Evolutionary conservation across 192 early-diverging fungal genomes (phyloP).

Genomic region (Linnemannia schmuckeri): DNA sequence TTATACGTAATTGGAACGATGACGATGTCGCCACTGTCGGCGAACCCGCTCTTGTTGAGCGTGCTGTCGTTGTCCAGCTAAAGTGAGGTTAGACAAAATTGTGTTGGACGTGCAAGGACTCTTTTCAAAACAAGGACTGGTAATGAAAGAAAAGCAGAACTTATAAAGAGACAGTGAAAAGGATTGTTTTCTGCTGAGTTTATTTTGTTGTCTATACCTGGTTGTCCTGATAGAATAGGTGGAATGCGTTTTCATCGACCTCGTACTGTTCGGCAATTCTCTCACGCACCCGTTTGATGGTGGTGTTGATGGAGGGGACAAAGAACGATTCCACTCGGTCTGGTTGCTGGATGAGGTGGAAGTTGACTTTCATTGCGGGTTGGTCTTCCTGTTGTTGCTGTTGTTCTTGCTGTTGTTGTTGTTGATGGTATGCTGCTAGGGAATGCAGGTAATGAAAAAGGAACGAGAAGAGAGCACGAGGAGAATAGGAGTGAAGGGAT

Average conservation of each 20-base stretch:
- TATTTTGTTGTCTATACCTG: not conserved
- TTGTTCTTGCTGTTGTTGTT: not conserved
- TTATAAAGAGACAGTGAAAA: too few relatives aligned
- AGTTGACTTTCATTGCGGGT: slow-evolving; percentile 13
- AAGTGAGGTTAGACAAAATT: not conserved
- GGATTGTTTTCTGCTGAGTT: too few relatives aligned
- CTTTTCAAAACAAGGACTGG: too few relatives aligned
- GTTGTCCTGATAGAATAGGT: not conserved
- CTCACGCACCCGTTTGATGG: not conserved
- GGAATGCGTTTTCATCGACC: not conserved
- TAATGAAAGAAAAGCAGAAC: not conserved
- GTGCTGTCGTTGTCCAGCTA: not conserved
- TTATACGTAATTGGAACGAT: not conserved
- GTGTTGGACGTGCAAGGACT: not conserved
- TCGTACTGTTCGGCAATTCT: not conserved
- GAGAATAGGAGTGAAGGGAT: too few relatives aligned
- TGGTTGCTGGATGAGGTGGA: slow-evolving; percentile 11
- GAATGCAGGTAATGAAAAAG: not conserved
- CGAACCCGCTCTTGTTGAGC: not conserved
- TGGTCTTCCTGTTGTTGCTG: not conserved
- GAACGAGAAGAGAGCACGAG: too few relatives aligned
- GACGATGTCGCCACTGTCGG: not conserved
- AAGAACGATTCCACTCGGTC: not conserved
- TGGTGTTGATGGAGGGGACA: slow-evolving; percentile 14
- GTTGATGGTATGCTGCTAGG: too few relatives aligned